phyloP scores from a whole-genome alignment of 116 monocot genomes.

The Trichopus zeylanicus region DNA sequence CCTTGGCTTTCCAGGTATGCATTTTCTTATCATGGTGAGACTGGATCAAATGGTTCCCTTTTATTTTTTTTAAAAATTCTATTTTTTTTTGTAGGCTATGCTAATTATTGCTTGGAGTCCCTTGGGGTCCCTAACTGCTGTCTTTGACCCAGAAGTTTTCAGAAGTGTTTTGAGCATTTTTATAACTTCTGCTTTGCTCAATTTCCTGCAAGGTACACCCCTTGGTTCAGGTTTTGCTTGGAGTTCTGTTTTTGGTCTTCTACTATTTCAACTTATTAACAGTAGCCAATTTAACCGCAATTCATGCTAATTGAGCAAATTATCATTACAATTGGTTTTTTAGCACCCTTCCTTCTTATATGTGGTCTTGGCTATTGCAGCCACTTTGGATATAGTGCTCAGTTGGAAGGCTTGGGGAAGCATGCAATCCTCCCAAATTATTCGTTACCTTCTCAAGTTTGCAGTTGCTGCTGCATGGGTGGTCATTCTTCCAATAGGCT shows the following conservation, averaged over 20 bases:
- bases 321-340: neutral
- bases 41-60: too few relatives aligned
- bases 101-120: constrained; percentile 95
- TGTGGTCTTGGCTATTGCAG: constrained; percentile 26
- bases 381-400: constrained; percentile 77
- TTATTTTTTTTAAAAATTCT: neutral
- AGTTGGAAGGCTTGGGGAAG: constrained; percentile 98
- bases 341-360: neutral
- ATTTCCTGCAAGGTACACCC: constrained; percentile 93
- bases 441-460: constrained; percentile 83
- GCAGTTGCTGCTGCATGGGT: constrained; percentile 77
- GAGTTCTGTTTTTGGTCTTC: neutral
- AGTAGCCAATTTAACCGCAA: neutral
- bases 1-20: constrained; percentile 77
- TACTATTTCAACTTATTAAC: neutral
- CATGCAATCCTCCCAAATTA: constrained; percentile 71
- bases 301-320: neutral
- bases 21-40: neutral
- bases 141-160: constrained; percentile 90
- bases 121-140: constrained; percentile 48
- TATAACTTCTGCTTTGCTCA: constrained; percentile 87
- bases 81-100: constrained; percentile 74
- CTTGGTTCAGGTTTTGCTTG: neutral
- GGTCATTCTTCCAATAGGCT: constrained; percentile 66
- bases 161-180: constrained; percentile 81